Evolutionary conservation across 2,329 filamentous ascomycete species (phyloP).

Genomic region (Cladophialophora immunda): DNA sequence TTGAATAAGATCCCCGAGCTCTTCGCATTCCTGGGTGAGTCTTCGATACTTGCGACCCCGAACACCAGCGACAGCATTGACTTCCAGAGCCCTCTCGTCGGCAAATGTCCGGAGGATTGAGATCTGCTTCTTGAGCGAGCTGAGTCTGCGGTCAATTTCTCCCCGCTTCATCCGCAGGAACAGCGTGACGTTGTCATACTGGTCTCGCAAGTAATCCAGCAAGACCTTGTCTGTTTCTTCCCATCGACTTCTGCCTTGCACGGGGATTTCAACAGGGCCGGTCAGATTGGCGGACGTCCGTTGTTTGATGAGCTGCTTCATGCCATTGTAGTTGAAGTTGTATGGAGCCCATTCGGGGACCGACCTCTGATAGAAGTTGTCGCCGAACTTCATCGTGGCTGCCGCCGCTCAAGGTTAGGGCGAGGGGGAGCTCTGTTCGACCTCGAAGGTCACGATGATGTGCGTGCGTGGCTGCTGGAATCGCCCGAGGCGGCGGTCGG

Average conservation of each 20-base stretch:
- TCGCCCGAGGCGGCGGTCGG: not conserved
- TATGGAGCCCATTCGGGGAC: slow-evolving; percentile 85
- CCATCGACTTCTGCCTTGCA: slow-evolving; percentile 67
- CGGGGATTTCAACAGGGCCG: slow-evolving; percentile 76
- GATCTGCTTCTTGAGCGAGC: slow-evolving; percentile 52
- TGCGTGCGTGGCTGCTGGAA: not conserved
- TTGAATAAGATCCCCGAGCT: slow-evolving; percentile 73
- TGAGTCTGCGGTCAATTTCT: slow-evolving; percentile 74
- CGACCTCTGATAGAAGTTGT: slow-evolving; percentile 76
- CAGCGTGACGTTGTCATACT: slow-evolving; percentile 79
- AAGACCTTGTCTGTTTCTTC: slow-evolving; percentile 75
- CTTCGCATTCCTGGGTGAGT: slow-evolving; percentile 61
- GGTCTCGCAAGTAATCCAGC: slow-evolving; percentile 73
- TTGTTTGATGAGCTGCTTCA: slow-evolving; percentile 84
- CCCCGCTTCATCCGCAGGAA: slow-evolving; percentile 83
- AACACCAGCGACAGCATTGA: slow-evolving; percentile 28
- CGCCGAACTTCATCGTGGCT: slow-evolving; percentile 75
- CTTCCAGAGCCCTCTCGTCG: slow-evolving; percentile 25
- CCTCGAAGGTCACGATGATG: not conserved
- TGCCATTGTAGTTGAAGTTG: slow-evolving; percentile 88
- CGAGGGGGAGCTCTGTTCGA: not conserved
- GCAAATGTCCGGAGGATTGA: slow-evolving; percentile 41
- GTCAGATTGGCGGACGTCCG: slow-evolving; percentile 75
- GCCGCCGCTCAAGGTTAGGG: not conserved
- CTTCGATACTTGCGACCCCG: slow-evolving; percentile 54